These are phyloP conservation scores for Penicillium sp. DNA, from an alignment of 2,329 filamentous ascomycete species.

Conservation along the genomic window DNA sequence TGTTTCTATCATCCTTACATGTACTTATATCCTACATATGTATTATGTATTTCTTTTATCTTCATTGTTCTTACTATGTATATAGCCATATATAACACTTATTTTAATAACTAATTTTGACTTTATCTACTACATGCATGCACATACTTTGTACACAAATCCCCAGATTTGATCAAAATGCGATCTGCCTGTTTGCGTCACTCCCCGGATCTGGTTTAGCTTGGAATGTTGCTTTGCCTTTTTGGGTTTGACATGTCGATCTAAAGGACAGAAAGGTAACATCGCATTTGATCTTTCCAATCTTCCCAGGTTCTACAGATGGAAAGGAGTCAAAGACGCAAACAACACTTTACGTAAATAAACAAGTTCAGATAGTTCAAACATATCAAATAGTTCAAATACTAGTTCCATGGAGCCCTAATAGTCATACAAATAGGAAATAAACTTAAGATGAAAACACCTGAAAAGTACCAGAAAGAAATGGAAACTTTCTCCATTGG, in stretches of 20 bases:
- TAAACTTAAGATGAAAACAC: conserved; percentile 4
- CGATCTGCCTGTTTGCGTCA: conserved; percentile 27
- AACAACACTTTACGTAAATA: conserved; percentile 23
- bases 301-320: neutral
- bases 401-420: conserved; percentile 6
- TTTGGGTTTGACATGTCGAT: conserved; percentile 27
- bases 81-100: neutral
- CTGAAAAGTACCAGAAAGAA: conserved; percentile 9
- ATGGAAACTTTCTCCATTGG: neutral
- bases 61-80: neutral
- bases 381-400: neutral
- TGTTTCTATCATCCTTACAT: neutral
- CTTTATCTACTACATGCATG: neutral
- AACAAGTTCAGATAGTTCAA: conserved; percentile 11
- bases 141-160: neutral
- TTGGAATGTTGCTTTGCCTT: conserved; percentile 24
- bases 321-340: conserved; percentile 17
- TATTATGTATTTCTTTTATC: neutral
- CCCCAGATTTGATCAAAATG: neutral
- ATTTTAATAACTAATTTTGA: neutral
- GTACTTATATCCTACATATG: neutral
- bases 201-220: conserved; percentile 28
- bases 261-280: neutral
- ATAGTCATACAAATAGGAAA: conserved; percentile 23
- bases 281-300: neutral